Percentiles rank a stretch among this genome's conserved stretches.
Evolutionary conservation across 768 basidiomycete species (phyloP).

Genomic region (Trametes gibbosa): DNA sequence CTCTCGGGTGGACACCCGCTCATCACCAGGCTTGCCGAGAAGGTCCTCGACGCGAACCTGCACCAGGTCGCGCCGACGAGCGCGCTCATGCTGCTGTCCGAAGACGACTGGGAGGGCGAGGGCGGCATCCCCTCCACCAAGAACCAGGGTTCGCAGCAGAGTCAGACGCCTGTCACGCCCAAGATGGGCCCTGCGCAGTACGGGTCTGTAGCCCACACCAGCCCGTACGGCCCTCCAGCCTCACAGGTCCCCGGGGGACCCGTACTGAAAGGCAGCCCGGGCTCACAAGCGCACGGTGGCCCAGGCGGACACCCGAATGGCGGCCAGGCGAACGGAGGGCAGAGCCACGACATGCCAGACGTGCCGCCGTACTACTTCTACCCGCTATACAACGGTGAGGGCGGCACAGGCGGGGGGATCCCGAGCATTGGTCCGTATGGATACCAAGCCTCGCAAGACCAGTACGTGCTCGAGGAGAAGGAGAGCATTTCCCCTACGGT

Average conservation of each 20-base stretch:
- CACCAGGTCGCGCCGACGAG: slow-evolving; percentile 47
- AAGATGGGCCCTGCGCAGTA: slow-evolving; percentile 34
- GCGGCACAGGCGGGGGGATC: slow-evolving; percentile 16
- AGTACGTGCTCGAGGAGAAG: slow-evolving; percentile 70
- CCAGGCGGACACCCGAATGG: neutral
- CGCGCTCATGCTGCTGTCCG: slow-evolving; percentile 38
- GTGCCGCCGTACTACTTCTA: slow-evolving; percentile 72
- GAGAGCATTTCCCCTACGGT: slow-evolving; percentile 29
- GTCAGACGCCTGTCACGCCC: slow-evolving; percentile 30
- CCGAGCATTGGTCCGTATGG: slow-evolving; percentile 44
- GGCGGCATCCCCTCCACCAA: slow-evolving; percentile 24
- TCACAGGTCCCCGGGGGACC: slow-evolving; percentile 1
- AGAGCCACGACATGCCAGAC: slow-evolving; percentile 49
- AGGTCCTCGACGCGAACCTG: slow-evolving; percentile 74
- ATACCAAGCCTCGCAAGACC: slow-evolving; percentile 55
- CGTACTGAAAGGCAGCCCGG: slow-evolving; percentile 8
- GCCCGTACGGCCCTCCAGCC: slow-evolving; percentile 29
- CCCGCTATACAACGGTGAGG: slow-evolving; percentile 59
- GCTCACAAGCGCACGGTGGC: neutral
- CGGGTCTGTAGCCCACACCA: slow-evolving; percentile 17
- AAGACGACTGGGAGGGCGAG: slow-evolving; percentile 47
- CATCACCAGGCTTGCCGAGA: slow-evolving; percentile 77
- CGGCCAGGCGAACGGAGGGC: slow-evolving; percentile 7
- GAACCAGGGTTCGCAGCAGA: slow-evolving; percentile 1
- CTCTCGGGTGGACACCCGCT: slow-evolving; percentile 78